Evolutionary conservation across 768 basidiomycete genomes (phyloP), one percentile per base, ranked within the genome.

Genomic region (Cyclocybe aegerita): DNA sequence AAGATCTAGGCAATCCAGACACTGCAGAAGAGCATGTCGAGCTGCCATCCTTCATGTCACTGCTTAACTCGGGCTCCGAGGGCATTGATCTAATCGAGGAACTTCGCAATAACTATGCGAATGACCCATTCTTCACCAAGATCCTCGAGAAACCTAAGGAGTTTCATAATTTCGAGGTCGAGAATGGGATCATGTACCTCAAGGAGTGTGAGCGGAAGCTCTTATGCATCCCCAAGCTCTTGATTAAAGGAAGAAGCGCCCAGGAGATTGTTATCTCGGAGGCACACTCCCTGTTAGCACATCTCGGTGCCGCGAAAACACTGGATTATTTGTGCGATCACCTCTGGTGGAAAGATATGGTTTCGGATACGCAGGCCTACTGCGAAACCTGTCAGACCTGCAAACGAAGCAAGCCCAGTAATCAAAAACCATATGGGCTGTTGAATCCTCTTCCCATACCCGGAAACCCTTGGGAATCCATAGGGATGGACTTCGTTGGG

Each of bases 341-440:
- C 4, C 65, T 73, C 0, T 76, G 74, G 72, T 75, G 75, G 75
- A 67, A 67, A n/a, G 49, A 59, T 0, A 68, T 76, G 46, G 60
- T 56, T 0, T 4, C 31, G 0, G 70, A 76, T 23, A 52, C 66
- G 0, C 40, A 60, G 4, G 48, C 54, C 0, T 74, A 41, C 38
- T 72, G 71, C 57, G 59, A 63, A 52, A 16, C 71, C 46, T 59
- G 64, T 12, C 39, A 36, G 1, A 60, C 54, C 0, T 65, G 65
- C 23, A 51, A 56, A 14, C 16, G 38, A 16, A 59, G 56, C n/a
- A 68, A 66, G 36, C 57, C 56, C 0, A 32, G 16, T 4, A 64
- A 63, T 33, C 65, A 69, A 23, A 55, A 58, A 15, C 66, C 60
- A 0, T 65, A 60, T 14, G 63, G 68, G 0, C 44, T 62, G 3